Evolutionary conservation across 345 rosid species (phyloP).

Genomic region (Eucalyptus urophylla): DNA sequence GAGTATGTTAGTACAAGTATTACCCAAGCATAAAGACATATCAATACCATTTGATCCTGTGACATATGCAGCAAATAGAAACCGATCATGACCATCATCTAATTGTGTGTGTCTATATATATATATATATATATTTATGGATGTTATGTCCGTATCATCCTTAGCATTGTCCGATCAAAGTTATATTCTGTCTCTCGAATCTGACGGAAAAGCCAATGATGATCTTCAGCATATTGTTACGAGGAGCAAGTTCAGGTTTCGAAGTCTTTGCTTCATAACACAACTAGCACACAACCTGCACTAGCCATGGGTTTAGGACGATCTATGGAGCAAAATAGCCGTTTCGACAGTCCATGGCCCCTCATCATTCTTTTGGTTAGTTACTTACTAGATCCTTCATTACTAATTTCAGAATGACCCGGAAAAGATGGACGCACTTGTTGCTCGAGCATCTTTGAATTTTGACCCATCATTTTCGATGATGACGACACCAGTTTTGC

Average conservation of each 20-base stretch:
- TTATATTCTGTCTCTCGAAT: too few relatives aligned
- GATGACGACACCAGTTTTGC: neutral
- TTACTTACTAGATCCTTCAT: neutral
- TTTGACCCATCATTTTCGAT: neutral
- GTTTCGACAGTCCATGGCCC: neutral
- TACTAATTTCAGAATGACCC: neutral
- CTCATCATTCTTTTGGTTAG: neutral
- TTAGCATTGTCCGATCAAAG: too few relatives aligned
- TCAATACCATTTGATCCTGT: too few relatives aligned
- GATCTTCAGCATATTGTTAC: neutral
- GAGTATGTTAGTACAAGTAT: too few relatives aligned
- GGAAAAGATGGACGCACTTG: neutral
- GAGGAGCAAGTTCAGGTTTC: neutral
- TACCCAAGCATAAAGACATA: too few relatives aligned
- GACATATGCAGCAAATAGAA: too few relatives aligned
- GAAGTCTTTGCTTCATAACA: neutral
- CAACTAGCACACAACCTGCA: too few relatives aligned
- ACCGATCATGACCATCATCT: too few relatives aligned
- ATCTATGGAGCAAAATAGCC: neutral
- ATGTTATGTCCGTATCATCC: accelerated
- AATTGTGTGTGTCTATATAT: too few relatives aligned
- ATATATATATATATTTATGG: too few relatives aligned
- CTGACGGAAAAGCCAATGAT: too few relatives aligned
- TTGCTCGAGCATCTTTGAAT: neutral
- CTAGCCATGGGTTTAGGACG: too few relatives aligned